Base-by-base conservation (phyloP, 768 basidiomycete genomes). In the Russula olivacea region DNA sequence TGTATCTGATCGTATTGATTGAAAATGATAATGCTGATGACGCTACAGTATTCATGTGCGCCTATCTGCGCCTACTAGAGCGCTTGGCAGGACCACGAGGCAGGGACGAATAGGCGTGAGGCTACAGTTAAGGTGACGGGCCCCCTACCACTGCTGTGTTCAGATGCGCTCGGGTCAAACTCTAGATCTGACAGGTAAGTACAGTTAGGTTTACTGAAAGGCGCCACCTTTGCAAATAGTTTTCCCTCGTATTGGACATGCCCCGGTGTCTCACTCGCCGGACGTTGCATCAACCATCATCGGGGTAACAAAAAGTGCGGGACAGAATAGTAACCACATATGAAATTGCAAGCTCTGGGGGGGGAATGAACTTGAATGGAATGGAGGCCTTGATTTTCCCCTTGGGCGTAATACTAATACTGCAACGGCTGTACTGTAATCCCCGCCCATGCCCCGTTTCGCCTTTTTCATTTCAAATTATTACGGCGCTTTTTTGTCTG, bases 121-220 rank as follows among this genome's bases (percentile, higher is more conserved):
- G n/a, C 28, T n/a, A 14, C 36, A 36, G 36, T 28, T 36, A 21
- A 23, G 5, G 28, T 28, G 21, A 19, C 30, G 23, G 36, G 19
- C 43, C 55, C 55, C 43, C 55, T 21, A 47, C 43, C 55, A 57
- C 55, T 57, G 43, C 41, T 32, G 12, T 15, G 23, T 23, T 49
- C 4, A 47, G 45, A 47, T 55, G 23, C 23, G 53, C 40, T 12
- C 28, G 5, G 6, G 28, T 45, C 55, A 30, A 59, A 50, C 58
- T 40, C 25, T 50, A 59, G 49, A 59, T 59, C 38, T 48, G 34
- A 58, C 25, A 21, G 10, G 41, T 58, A 17, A 2, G 28, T 4
- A 47, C 1, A 47, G n/a, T 47, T 21, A 47, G 12, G 45, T 47
- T 47, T 43, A 4, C 45, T 47, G 43, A 45, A 45, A 11, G 4